Percentiles rank a stretch among this genome's conserved stretches.
phyloP scores from a whole-genome alignment of 768 basidiomycete species.

The Galerina marginata region DNA sequence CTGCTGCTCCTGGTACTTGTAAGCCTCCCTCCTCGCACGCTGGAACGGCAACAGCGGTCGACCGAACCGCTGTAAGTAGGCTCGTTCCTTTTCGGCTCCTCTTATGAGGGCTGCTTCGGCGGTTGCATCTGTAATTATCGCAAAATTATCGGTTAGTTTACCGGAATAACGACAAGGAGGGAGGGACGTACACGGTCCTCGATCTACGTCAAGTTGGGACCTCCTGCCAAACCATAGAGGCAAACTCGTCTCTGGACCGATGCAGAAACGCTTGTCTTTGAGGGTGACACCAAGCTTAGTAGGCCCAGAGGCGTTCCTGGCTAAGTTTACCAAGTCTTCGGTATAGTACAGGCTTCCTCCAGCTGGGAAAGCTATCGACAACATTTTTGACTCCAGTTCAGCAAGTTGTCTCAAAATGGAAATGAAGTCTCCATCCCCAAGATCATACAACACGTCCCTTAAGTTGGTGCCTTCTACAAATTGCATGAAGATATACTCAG shows the following conservation, averaged over 20 bases:
- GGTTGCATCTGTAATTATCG: conserved; percentile 48
- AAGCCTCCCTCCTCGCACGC: conserved; percentile 46
- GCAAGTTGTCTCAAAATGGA: conserved; percentile 50
- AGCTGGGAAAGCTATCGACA: conserved; percentile 53
- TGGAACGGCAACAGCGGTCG: conserved; percentile 52
- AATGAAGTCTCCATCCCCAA: conserved; percentile 42
- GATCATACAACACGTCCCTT: conserved; percentile 44
- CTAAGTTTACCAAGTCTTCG: conserved; percentile 47
- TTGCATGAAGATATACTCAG: conserved; percentile 54
- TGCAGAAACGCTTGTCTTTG: conserved; percentile 46
- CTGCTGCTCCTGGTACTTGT: conserved; percentile 48
- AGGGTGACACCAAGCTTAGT: conserved; percentile 36
- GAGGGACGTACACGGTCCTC: conserved; percentile 57
- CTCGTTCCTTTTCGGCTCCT: conserved; percentile 51
- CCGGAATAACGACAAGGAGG: conserved; percentile 29
- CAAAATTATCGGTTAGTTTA: conserved; percentile 37
- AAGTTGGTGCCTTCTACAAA: conserved; percentile 45
- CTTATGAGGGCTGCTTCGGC: conserved; percentile 46
- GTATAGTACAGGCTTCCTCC: conserved; percentile 57
- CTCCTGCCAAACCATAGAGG: conserved; percentile 57
- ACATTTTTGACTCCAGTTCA: conserved; percentile 53
- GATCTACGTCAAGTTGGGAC: conserved; percentile 50
- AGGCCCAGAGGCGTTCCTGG: conserved; percentile 16
- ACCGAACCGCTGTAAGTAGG: conserved; percentile 55
- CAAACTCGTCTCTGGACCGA: conserved; percentile 50